Evolutionary conservation across 2,329 filamentous ascomycete species (phyloP).

Genomic region (Trichoderma hamatum): DNA sequence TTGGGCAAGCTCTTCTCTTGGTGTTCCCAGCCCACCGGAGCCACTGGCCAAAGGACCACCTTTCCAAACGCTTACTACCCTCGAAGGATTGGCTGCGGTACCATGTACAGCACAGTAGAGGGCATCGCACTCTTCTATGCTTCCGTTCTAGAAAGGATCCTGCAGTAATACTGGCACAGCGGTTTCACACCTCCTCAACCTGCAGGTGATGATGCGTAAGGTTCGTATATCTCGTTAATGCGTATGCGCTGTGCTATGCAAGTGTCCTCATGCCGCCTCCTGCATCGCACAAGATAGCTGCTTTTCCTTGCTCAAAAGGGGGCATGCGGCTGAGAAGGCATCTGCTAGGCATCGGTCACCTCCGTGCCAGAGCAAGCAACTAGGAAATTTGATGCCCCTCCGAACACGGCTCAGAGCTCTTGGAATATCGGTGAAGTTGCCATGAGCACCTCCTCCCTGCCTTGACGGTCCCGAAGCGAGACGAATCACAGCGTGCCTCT

Average conservation of each 20-base stretch:
- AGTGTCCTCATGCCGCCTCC: slow-evolving; percentile 2
- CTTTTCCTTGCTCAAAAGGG: background rate
- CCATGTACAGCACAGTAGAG: background rate
- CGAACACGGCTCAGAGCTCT: background rate
- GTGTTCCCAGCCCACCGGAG: slow-evolving; percentile 15
- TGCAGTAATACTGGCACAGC: slow-evolving; percentile 15
- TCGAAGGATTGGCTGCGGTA: background rate
- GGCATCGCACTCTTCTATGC: slow-evolving; percentile 15
- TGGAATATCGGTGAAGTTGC: slow-evolving; percentile 13
- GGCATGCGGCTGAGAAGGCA: background rate
- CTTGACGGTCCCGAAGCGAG: background rate
- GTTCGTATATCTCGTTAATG: background rate
- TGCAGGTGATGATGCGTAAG: slow-evolving; percentile 17
- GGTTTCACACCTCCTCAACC: background rate
- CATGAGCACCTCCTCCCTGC: slow-evolving; percentile 5
- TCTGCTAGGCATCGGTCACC: background rate
- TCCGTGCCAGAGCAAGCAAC: background rate
- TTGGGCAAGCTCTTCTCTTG: background rate
- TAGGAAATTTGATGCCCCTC: background rate
- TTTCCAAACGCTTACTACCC: slow-evolving; percentile 7
- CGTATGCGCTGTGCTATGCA: slow-evolving; percentile 7
- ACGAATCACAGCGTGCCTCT: slow-evolving; percentile 6
- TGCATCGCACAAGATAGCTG: background rate
- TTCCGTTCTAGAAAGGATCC: slow-evolving; percentile 21
- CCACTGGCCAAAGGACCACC: background rate